Conservation (phyloP, 768 basidiomycete genomes). For the Podaxis sp. region DNA sequence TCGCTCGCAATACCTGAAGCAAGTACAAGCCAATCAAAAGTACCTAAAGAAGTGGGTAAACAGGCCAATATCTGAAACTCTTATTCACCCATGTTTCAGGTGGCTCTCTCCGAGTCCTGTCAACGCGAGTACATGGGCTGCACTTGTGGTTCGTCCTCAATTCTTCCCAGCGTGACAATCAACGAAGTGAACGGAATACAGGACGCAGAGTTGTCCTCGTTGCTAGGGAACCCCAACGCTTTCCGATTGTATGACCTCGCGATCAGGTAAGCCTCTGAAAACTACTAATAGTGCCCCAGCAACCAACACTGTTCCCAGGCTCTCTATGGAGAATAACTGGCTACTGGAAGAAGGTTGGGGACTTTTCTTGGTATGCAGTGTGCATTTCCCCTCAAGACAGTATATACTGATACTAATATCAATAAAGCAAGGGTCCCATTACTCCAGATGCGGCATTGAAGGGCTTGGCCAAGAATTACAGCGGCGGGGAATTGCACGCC, state of each 20-base stretch:
- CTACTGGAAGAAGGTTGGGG: slow-evolving; percentile 70
- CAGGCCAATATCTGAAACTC: neutral
- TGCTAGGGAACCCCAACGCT: slow-evolving; percentile 53
- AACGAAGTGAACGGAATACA: slow-evolving; percentile 19
- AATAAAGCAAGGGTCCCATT: slow-evolving; percentile 66
- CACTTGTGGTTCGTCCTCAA: slow-evolving; percentile 51
- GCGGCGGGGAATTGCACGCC: slow-evolving; percentile 60
- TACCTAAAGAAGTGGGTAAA: slow-evolving; percentile 52
- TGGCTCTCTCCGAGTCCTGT: slow-evolving; percentile 72
- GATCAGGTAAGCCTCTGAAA: slow-evolving; percentile 47
- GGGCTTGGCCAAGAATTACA: slow-evolving; percentile 67
- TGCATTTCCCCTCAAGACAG: neutral
- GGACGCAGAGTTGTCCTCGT: slow-evolving; percentile 71
- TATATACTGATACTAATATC: slow-evolving; percentile 8
- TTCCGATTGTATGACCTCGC: slow-evolving; percentile 69
- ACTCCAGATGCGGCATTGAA: slow-evolving; percentile 62
- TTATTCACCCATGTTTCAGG: slow-evolving; percentile 27
- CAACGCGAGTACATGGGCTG: slow-evolving; percentile 67
- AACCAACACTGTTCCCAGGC: slow-evolving; percentile 29
- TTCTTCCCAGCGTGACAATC: neutral
- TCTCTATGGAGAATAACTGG: slow-evolving; percentile 69
- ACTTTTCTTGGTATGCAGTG: slow-evolving; percentile 51
- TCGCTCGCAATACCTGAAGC: slow-evolving; percentile 44
- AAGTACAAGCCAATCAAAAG: slow-evolving; percentile 58
- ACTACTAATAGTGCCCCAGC: neutral